Conservation (phyloP, 192 early-diverging fungal genomes). For the Linnemannia exigua region DNA sequence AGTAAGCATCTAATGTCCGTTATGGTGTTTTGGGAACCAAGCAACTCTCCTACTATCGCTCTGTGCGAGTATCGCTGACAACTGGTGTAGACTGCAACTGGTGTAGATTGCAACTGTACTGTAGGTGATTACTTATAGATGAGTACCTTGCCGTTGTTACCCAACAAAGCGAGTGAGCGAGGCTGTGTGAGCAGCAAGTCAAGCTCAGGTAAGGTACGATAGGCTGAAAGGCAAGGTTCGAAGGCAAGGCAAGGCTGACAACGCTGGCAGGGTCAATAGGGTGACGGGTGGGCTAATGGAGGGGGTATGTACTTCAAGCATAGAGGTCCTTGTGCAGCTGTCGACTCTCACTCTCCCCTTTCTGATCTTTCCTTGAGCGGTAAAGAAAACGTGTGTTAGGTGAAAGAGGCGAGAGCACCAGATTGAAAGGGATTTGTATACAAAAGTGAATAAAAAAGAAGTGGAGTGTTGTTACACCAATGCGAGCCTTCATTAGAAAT, state of each 20-base stretch:
- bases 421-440: too few species aligned
- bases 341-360: background rate
- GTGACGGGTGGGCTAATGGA: background rate
- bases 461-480: background rate
- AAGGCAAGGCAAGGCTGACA: too few species aligned
- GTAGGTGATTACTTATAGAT: background rate
- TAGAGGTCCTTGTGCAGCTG: background rate
- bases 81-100: too few species aligned
- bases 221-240: too few species aligned
- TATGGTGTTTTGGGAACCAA: background rate
- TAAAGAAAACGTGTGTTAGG: background rate
- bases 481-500: background rate
- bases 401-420: background rate
- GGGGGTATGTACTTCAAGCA: background rate
- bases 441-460: background rate
- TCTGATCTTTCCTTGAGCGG: background rate
- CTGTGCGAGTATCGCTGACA: too few species aligned
- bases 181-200: background rate
- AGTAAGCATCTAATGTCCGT: background rate
- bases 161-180: background rate
- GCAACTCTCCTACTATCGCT: too few species aligned
- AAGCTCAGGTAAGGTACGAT: too few species aligned
- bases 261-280: too few species aligned
- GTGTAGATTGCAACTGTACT: too few species aligned
- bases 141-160: background rate